Percentiles rank a stretch among this genome's conserved stretches.
These are phyloP conservation scores for Coniochaeta pulveracea DNA, from an alignment of 2,329 filamentous ascomycete species.

Conservation along the genomic window DNA sequence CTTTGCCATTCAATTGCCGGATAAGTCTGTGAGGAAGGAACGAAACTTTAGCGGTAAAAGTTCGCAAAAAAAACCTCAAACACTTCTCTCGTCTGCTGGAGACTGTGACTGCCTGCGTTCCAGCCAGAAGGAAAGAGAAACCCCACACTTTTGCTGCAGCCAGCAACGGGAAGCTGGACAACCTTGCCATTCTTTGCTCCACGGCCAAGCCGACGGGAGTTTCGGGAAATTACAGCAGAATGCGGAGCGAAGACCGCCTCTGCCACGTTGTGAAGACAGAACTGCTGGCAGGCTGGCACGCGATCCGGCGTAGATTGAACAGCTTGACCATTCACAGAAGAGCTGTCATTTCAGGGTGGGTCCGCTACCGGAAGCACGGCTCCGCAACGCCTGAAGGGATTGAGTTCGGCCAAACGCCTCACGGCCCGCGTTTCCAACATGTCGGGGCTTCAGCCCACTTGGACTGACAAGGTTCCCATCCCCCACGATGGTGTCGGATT, in stretches of 20 bases:
- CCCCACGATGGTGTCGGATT: too few relatives aligned
- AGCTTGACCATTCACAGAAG: constrained; percentile 9
- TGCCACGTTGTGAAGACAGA: constrained; percentile 1
- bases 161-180: background rate
- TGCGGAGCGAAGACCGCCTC: constrained; percentile 5
- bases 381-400: constrained; percentile 17
- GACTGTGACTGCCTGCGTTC: too few relatives aligned
- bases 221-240: too few relatives aligned
- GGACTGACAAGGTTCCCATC: too few relatives aligned
- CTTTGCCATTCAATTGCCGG: background rate
- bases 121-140: background rate
- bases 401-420: constrained; percentile 14
- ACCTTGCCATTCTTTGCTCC: constrained; percentile 1
- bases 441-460: too few relatives aligned
- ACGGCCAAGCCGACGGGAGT: constrained; percentile 6
- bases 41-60: background rate
- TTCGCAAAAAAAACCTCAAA: background rate
- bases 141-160: background rate
- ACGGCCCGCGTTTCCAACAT: constrained; percentile 16
- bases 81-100: background rate
- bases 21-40: background rate
- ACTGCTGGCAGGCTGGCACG: constrained; percentile 5
- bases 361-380: constrained; percentile 12
- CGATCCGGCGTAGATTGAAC: constrained; percentile 13
- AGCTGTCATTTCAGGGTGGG: constrained; percentile 6